Evolutionary conservation across 768 basidiomycete genomes (phyloP), one percentile per base, ranked within the genome.

Genomic region (Lactifluus piperatus): DNA sequence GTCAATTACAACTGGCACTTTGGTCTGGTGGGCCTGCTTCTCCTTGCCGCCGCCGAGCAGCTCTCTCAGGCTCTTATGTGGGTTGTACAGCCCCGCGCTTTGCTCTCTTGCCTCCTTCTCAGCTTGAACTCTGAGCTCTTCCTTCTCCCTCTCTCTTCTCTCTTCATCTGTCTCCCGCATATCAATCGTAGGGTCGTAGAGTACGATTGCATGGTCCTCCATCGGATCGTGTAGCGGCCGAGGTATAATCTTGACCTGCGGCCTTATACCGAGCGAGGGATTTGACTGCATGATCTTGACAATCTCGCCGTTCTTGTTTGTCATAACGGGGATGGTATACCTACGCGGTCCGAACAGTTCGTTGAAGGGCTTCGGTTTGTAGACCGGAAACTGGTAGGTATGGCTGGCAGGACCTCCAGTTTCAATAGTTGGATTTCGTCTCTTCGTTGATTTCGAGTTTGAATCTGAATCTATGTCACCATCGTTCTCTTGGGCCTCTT

Each of bases 1-100:
- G 69, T 97, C 95, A 44, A 99, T 97, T 39, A 99, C 97, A 11
- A 99, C 95, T 3, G 95, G 88, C 3, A 99, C 92, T 72, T 97
- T 98, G 14, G 79, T 75, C 20, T 74, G 72, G 54, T 79, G 76
- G 61, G 79, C 78, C 68, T 85, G 86, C 75, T 83, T 82, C 66
- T 80, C 81, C 64, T 78, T 80, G 22, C 79, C 80, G 68, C 89
- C 83, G 20, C 91, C 92, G 10, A 92, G 75, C 59, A 93, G 72
- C 54, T 81, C 76, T 68, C 84, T 86, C 64, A 99, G 72, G 68
- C 86, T 94, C 78, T 94, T 97, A 75, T 99, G 95, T 3, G 93
- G 93, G 68, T 91, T 91, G 70, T 78, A 88, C 77, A 86, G 74
- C 37, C 86, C 88, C 14, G 72, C 82, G n/a, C 74, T 80, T 73